phyloP scores from a whole-genome alignment of 768 basidiomycete genomes.

The Gyrodon lividus region DNA sequence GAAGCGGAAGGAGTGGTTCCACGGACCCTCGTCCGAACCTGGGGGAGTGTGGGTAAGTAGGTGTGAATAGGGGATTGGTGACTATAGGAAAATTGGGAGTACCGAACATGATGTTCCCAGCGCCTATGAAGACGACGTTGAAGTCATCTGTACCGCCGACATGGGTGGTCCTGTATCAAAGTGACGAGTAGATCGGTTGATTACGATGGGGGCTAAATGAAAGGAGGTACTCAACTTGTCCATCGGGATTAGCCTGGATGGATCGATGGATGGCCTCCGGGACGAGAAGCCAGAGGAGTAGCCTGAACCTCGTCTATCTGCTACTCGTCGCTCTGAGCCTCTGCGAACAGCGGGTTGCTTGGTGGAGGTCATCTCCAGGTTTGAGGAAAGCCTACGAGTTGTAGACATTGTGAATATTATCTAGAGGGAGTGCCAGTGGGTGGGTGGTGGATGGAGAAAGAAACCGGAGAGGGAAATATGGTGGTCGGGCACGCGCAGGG shows the following conservation, averaged over 20 bases:
- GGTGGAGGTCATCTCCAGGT: constrained; percentile 33
- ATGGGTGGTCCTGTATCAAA: constrained; percentile 42
- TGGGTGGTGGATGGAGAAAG: constrained; percentile 13
- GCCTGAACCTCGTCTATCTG: constrained; percentile 51
- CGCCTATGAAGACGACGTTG: constrained; percentile 94
- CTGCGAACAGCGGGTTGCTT: constrained; percentile 40
- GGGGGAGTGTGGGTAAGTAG: constrained; percentile 10
- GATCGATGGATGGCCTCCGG: constrained; percentile 74
- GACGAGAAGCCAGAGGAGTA: constrained; percentile 47
- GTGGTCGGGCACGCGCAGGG: no score
- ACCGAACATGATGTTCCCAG: constrained; percentile 99
- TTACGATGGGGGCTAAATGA: no score
- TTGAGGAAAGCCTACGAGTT: constrained; percentile 26
- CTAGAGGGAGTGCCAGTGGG: constrained; percentile 6
- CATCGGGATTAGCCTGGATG: constrained; percentile 73
- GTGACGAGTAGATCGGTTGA: constrained; percentile 5
- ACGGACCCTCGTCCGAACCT: constrained; percentile 88
- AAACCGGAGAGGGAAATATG: background rate
- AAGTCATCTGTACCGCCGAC: constrained; percentile 69
- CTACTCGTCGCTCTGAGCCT: constrained; percentile 41
- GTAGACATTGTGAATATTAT: constrained; percentile 10
- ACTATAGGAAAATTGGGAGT: constrained; percentile 13
- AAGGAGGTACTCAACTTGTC: constrained; percentile 54
- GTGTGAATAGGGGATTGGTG: background rate
- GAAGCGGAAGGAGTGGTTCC: constrained; percentile 91